Evolutionary conservation across 805 yeast genomes (phyloP), one percentile per base, ranked within the genome.

Genomic region (Yarrowia osloensis): DNA sequence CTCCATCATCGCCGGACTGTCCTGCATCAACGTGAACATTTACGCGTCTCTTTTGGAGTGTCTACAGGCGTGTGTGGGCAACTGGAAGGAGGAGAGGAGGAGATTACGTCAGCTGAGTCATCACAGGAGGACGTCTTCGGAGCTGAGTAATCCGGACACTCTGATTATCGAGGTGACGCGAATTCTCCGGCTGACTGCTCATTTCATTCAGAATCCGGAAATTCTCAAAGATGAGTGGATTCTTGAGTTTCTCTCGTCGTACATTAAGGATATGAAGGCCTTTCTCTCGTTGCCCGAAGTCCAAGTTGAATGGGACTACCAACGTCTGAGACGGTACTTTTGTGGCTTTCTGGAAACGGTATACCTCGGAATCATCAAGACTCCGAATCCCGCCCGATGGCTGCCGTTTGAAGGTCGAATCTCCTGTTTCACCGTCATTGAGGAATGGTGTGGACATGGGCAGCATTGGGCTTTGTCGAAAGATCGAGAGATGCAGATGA

Each of bases 381-480:
- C 68, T 40, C 76, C 74, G n/a, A 76, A 77, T 19, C 80, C 83
- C 1, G 65, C 72, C 3, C 79, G 81, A 44, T 87, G 93, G 85
- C 79, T 93, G n/a, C 94, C 96, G 1, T 92, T 93, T 75, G 91
- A 88, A 70, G 94, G 92, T 2, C 81, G 97, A 65, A 86, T 89
- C 33, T 88, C 90, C 2, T 89, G 96, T 69, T 93, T 91, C 78
- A 85, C 87, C 54, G 88, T 85, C 72, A 79, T 95, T 67, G 93
- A 90, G 70, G 96, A 91, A 74, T 95, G 99, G 99, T 92, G 97
- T 75, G 97, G 96, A 0, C 86, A 85, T 76, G 98, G 98, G 2
- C 87, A 85, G 65, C 80, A 86, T 26, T 82, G 85, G 9, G 74
- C 80, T 0, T 73, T 87, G 1, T 84, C 91, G 2, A 86, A 85